Evolutionary conservation across 805 yeast species (phyloP).

Genomic region (Zygoascus biomembranicola): DNA sequence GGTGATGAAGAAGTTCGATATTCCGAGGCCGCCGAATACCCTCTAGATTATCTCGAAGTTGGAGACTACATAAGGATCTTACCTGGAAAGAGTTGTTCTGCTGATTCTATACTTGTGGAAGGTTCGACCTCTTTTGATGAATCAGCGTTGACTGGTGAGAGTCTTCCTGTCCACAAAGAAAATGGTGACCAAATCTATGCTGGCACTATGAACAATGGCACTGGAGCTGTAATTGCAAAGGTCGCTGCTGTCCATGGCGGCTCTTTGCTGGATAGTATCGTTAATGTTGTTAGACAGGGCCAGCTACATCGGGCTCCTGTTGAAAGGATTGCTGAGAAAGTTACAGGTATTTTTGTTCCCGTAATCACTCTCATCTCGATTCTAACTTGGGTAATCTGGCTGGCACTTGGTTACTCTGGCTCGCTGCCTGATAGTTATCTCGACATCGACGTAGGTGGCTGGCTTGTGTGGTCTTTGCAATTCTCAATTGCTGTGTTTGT

Average conservation of each 20-base stretch:
- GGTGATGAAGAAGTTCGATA: neutral
- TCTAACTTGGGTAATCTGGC: conserved; percentile 63
- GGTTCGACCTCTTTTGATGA: conserved; percentile 85
- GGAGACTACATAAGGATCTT: conserved; percentile 61
- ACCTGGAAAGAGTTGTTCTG: conserved; percentile 47
- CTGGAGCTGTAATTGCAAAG: conserved; percentile 44
- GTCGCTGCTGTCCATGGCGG: conserved; percentile 52
- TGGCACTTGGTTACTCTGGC: conserved; percentile 47
- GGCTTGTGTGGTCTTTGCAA: conserved; percentile 71
- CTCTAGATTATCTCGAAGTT: conserved; percentile 53
- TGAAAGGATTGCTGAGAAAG: conserved; percentile 56
- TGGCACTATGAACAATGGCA: conserved; percentile 63
- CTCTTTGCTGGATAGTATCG: conserved; percentile 62
- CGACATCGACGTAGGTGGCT: conserved; percentile 62
- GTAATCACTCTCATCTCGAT: conserved; percentile 52
- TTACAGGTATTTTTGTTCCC: conserved; percentile 71
- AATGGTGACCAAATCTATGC: conserved; percentile 63
- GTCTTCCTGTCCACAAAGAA: conserved; percentile 44
- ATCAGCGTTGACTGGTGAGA: conserved; percentile 84
- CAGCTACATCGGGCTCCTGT: conserved; percentile 67
- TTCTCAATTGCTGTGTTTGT: conserved; percentile 76
- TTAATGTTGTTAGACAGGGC: conserved; percentile 62
- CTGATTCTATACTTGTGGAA: conserved; percentile 62
- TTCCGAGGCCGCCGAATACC: conserved; percentile 11
- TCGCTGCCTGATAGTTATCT: conserved; percentile 46